A percentile compares a stretch with the other conserved stretches of the same genome.
Evolutionary conservation across 2,329 filamentous ascomycete genomes (phyloP).

Genomic region (Sclerotinia borealis): DNA sequence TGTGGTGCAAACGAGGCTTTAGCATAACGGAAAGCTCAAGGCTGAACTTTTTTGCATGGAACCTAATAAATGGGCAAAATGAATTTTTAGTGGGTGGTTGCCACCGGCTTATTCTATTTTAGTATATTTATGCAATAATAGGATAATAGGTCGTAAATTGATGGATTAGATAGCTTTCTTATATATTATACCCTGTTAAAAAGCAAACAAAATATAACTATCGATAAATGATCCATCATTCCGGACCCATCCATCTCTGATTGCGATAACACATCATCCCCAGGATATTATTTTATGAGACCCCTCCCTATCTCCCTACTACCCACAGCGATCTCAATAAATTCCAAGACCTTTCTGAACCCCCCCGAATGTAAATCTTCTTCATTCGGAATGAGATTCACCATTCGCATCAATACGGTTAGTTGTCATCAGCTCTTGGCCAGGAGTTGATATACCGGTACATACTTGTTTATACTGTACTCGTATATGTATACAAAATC

Average conservation of each 20-base stretch:
- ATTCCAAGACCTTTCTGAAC: neutral
- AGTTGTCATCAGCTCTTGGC: neutral
- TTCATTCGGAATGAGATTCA: neutral
- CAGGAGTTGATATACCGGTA: neutral
- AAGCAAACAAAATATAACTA: too few relatives aligned
- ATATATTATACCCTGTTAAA: too few relatives aligned
- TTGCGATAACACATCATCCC: neutral
- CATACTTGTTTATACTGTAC: neutral
- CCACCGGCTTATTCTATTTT: neutral
- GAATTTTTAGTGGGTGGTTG: neutral
- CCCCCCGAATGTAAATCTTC: neutral
- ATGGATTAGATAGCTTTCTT: neutral
- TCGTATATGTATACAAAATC: too few relatives aligned
- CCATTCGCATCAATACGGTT: neutral
- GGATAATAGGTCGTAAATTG: neutral
- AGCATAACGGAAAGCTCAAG: slow-evolving; percentile 12
- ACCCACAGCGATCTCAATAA: neutral
- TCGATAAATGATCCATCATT: too few relatives aligned
- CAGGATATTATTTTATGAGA: neutral
- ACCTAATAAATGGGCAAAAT: neutral
- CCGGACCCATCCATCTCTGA: neutral
- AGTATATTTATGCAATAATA: neutral
- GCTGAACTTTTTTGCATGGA: slow-evolving; percentile 10
- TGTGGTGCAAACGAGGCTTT: neutral
- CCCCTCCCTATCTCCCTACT: too few relatives aligned